Conservation (phyloP, 352 stramenopile genomes). For the Thalassiosira oceanica region DNA sequence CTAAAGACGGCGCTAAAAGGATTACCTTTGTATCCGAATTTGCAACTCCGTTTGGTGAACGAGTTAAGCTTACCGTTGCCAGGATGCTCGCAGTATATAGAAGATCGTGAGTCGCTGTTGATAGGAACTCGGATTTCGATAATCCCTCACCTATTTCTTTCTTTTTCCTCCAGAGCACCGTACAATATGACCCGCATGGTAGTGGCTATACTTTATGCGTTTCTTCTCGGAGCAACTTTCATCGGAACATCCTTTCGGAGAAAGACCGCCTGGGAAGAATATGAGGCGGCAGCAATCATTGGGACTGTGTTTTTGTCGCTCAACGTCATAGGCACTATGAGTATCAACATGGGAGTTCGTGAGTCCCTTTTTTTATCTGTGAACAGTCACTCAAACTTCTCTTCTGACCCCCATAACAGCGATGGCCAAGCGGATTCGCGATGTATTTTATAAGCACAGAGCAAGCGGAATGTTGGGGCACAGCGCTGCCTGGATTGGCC, state of each 20-base stretch:
- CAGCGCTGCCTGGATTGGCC: slow-evolving; percentile 82
- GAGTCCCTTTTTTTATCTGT: background rate
- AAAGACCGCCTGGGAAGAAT: slow-evolving; percentile 15
- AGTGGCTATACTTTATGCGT: slow-evolving; percentile 79
- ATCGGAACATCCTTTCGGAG: slow-evolving; percentile 15
- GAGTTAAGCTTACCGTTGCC: slow-evolving; percentile 1
- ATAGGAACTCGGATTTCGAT: slow-evolving; percentile 24
- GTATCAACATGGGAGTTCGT: slow-evolving; percentile 27
- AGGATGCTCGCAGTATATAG: slow-evolving; percentile 36
- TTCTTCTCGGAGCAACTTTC: slow-evolving; percentile 83
- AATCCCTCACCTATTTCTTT: background rate
- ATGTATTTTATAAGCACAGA: slow-evolving; percentile 89
- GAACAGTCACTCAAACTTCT: slow-evolving; percentile 49
- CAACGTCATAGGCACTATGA: slow-evolving; percentile 32
- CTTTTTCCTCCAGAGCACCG: slow-evolving; percentile 36
- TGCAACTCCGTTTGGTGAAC: slow-evolving; percentile 25
- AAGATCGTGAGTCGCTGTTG: slow-evolving; percentile 70
- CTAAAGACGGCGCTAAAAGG: slow-evolving; percentile 6
- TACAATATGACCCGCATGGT: slow-evolving; percentile 85
- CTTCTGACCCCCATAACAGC: too few relatives aligned
- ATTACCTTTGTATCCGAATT: slow-evolving; percentile 23
- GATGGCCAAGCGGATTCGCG: slow-evolving; percentile 83
- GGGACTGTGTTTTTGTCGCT: slow-evolving; percentile 46
- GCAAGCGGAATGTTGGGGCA: slow-evolving; percentile 87
- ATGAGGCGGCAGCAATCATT: slow-evolving; percentile 28